Evolutionary conservation across 2,329 filamentous ascomycete species (phyloP).

Genomic region (Corynespora cassiicola): DNA sequence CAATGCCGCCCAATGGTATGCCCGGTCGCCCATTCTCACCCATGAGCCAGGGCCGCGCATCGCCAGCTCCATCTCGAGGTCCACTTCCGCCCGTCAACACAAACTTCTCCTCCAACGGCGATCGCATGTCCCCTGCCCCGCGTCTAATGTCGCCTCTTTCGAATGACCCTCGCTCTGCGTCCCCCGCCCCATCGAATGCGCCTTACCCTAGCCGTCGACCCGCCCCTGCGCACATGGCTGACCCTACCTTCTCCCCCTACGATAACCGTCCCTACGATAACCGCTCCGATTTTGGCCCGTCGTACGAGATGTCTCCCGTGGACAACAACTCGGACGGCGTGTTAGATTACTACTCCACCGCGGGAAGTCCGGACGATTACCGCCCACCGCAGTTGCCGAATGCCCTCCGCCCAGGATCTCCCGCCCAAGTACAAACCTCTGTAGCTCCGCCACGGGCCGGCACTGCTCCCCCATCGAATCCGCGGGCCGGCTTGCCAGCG

Average conservation of each 20-base stretch:
- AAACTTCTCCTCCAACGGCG: slow-evolving; percentile 26
- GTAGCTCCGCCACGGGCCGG: slow-evolving; percentile 29
- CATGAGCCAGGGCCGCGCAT: slow-evolving; percentile 36
- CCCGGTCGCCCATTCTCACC: slow-evolving; percentile 34
- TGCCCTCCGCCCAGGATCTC: slow-evolving; percentile 35
- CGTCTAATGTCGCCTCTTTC: slow-evolving; percentile 27
- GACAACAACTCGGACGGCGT: slow-evolving; percentile 27
- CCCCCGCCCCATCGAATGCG: slow-evolving; percentile 16
- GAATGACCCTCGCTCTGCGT: slow-evolving; percentile 21
- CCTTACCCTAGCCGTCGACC: slow-evolving; percentile 15
- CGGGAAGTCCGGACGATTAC: slow-evolving; percentile 27
- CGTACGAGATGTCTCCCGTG: slow-evolving; percentile 44
- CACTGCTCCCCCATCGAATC: slow-evolving; percentile 35
- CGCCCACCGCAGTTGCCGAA: slow-evolving; percentile 31
- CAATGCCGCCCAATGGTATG: slow-evolving; percentile 28
- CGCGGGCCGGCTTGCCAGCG: slow-evolving; percentile 38
- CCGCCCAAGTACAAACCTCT: slow-evolving; percentile 26
- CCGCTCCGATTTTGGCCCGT: slow-evolving; percentile 29
- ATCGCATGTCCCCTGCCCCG: slow-evolving; percentile 30
- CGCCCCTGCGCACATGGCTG: slow-evolving; percentile 14
- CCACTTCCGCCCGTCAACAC: slow-evolving; percentile 39
- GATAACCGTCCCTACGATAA: slow-evolving; percentile 32
- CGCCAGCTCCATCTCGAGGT: slow-evolving; percentile 31
- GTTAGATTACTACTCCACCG: slow-evolving; percentile 24
- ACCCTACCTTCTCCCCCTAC: slow-evolving; percentile 40